A percentile compares a stretch with the other conserved stretches of the same genome.
These are phyloP conservation scores for Neoboletus subvelutipes DNA, from an alignment of 768 basidiomycete species.

Conservation along the genomic window DNA sequence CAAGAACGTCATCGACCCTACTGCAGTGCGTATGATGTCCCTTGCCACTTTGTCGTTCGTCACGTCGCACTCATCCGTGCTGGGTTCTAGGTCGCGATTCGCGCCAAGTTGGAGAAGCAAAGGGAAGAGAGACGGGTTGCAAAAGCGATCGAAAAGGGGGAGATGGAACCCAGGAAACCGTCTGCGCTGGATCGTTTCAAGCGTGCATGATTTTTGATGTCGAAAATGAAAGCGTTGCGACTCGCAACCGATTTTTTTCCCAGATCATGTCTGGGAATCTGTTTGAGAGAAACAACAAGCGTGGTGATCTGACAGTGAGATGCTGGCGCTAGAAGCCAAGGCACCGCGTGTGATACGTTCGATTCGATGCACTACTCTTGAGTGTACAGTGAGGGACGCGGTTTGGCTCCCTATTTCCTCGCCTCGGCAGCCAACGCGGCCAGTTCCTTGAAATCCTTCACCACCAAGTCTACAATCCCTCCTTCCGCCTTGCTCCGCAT, in stretches of 20 bases:
- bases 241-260: neutral
- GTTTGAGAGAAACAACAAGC: neutral
- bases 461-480: slow-evolving; percentile 58
- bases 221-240: neutral
- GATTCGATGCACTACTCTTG: neutral
- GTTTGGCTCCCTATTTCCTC: neutral
- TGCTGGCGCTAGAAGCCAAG: too few relatives aligned
- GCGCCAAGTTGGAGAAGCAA: slow-evolving; percentile 63
- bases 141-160: slow-evolving; percentile 35
- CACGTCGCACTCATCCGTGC: neutral
- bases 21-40: slow-evolving; percentile 45
- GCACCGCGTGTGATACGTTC: too few relatives aligned
- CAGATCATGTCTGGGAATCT: neutral
- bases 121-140: slow-evolving; percentile 43
- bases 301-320: neutral
- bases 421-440: slow-evolving; percentile 29
- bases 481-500: slow-evolving; percentile 50
- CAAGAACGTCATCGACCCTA: slow-evolving; percentile 92
- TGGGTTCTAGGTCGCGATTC: slow-evolving; percentile 50
- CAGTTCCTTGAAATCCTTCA: slow-evolving; percentile 52
- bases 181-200: slow-evolving; percentile 39
- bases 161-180: slow-evolving; percentile 28
- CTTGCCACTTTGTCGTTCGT: neutral
- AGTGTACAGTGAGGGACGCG: neutral
- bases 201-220: slow-evolving; percentile 16